phyloP scores from a whole-genome alignment of 148 eudicot genomes.

The Arctostaphylos glauca region DNA sequence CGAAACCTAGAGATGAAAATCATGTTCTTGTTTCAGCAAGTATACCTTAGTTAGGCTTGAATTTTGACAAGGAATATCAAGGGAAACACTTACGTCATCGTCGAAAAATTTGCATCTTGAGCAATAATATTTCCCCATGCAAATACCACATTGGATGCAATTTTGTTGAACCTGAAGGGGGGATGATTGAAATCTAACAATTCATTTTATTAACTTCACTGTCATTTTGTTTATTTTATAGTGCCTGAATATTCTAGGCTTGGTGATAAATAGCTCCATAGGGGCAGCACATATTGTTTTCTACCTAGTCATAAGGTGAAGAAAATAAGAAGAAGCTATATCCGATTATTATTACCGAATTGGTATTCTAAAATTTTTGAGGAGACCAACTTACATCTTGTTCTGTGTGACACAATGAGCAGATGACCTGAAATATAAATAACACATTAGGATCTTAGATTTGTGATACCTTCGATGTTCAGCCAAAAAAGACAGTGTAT shows the following conservation, averaged over 20 bases:
- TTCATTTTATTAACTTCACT: background rate
- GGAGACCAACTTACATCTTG: conserved; percentile 63
- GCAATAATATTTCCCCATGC: conserved; percentile 73
- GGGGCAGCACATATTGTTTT: no score
- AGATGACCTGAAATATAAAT: conserved; percentile 52
- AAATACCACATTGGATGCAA: conserved; percentile 58
- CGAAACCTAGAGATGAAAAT: conserved; percentile 34
- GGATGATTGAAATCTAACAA: background rate
- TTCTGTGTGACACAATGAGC: conserved; percentile 70
- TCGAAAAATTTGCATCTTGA: conserved; percentile 61
- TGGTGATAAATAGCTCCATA: background rate
- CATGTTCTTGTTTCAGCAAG: conserved; percentile 16
- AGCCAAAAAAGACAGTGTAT: background rate
- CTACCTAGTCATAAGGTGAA: no score
- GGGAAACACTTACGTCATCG: conserved; percentile 54
- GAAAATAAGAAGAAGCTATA: no score
- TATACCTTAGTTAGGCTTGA: background rate
- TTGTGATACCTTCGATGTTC: background rate
- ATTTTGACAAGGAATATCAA: background rate
- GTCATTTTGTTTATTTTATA: background rate
- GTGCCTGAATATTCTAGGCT: background rate
- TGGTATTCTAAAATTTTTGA: background rate
- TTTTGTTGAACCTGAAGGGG: conserved; percentile 60
- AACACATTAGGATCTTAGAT: background rate
- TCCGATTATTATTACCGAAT: no score